phyloP scores from a whole-genome alignment of 495 filamentous ascomycete genomes.

The Cetradonia linearis region DNA sequence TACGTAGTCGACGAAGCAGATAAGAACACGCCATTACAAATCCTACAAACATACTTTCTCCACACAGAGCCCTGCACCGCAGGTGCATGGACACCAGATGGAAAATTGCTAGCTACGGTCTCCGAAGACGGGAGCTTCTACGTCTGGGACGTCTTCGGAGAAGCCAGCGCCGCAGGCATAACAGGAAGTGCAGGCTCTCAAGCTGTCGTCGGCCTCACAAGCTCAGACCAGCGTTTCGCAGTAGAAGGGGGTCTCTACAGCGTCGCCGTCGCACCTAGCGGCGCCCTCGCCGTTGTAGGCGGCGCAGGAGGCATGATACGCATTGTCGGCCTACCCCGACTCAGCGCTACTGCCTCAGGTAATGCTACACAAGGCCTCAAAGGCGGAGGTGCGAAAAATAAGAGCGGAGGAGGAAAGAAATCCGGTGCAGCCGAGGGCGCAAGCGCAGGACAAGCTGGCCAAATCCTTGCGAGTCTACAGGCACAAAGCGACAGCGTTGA shows the following conservation, averaged over 20 bases:
- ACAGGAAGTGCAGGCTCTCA: slow-evolving; percentile 58
- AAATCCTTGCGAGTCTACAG: slow-evolving; percentile 63
- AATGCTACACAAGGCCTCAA: slow-evolving; percentile 31
- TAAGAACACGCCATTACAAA: slow-evolving; percentile 52
- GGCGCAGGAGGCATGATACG: slow-evolving; percentile 77
- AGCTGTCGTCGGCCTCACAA: slow-evolving; percentile 67
- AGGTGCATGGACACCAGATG: slow-evolving; percentile 82
- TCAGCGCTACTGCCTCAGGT: slow-evolving; percentile 34
- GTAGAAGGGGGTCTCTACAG: slow-evolving; percentile 88
- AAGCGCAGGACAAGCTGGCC: slow-evolving; percentile 56
- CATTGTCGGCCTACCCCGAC: slow-evolving; percentile 70
- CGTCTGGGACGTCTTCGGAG: slow-evolving; percentile 87
- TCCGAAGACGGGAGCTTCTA: slow-evolving; percentile 80
- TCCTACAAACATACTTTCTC: slow-evolving; percentile 82
- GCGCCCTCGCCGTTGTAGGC: slow-evolving; percentile 71
- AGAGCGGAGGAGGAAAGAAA: slow-evolving; percentile 36
- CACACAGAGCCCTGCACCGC: slow-evolving; percentile 83
- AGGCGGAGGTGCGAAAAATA: slow-evolving; percentile 37
- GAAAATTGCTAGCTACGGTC: slow-evolving; percentile 80
- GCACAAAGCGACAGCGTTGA: slow-evolving; percentile 74
- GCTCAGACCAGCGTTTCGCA: slow-evolving; percentile 75
- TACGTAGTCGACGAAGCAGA: slow-evolving; percentile 67
- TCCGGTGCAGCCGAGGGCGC: slow-evolving; percentile 30
- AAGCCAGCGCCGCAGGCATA: slow-evolving; percentile 64
- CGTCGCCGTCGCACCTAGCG: slow-evolving; percentile 67